phyloP scores from a whole-genome alignment of 2,329 filamentous ascomycete genomes.

The Ophiostoma ips region DNA sequence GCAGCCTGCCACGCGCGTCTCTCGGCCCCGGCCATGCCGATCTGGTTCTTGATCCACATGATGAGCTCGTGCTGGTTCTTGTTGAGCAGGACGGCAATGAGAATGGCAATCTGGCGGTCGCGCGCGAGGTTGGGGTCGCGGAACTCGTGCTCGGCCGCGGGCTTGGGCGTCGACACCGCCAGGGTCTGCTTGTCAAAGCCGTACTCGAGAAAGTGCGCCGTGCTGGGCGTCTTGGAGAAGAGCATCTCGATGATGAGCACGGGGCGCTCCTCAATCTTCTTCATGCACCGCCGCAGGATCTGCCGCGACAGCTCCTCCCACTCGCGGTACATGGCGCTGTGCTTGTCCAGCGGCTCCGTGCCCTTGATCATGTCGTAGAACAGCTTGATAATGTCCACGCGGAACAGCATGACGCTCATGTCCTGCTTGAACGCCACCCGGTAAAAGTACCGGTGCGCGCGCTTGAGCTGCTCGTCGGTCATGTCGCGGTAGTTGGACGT shows the following conservation, averaged over 20 bases:
- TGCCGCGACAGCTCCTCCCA: slow-evolving; percentile 86
- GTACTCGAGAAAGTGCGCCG: slow-evolving; percentile 77
- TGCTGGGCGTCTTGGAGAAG: slow-evolving; percentile 80
- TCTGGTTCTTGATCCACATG: slow-evolving; percentile 65
- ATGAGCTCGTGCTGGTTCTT: slow-evolving; percentile 63
- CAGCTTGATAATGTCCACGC: slow-evolving; percentile 78
- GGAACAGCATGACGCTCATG: slow-evolving; percentile 73
- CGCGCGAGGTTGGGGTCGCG: slow-evolving; percentile 44
- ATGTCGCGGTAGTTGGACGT: slow-evolving; percentile 71
- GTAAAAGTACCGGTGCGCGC: slow-evolving; percentile 87
- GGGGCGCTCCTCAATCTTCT: slow-evolving; percentile 73
- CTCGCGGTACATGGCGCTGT: slow-evolving; percentile 58
- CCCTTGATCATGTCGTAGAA: slow-evolving; percentile 90
- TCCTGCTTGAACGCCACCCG: slow-evolving; percentile 91
- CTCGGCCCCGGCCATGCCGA: slow-evolving; percentile 56
- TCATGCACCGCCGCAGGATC: slow-evolving; percentile 65
- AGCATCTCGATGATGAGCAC: slow-evolving; percentile 82
- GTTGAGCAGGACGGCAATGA: slow-evolving; percentile 65
- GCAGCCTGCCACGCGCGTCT: slow-evolving; percentile 60
- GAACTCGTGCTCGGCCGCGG: slow-evolving; percentile 73
- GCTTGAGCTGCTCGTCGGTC: slow-evolving; percentile 66
- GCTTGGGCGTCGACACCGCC: slow-evolving; percentile 41
- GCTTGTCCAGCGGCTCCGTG: slow-evolving; percentile 57
- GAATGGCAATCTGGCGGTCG: slow-evolving; percentile 63
- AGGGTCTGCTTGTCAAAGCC: slow-evolving; percentile 71